These are phyloP conservation scores for Aspergillus nidulans DNA, from an alignment of 495 filamentous ascomycete species.

Conservation along the genomic window DNA sequence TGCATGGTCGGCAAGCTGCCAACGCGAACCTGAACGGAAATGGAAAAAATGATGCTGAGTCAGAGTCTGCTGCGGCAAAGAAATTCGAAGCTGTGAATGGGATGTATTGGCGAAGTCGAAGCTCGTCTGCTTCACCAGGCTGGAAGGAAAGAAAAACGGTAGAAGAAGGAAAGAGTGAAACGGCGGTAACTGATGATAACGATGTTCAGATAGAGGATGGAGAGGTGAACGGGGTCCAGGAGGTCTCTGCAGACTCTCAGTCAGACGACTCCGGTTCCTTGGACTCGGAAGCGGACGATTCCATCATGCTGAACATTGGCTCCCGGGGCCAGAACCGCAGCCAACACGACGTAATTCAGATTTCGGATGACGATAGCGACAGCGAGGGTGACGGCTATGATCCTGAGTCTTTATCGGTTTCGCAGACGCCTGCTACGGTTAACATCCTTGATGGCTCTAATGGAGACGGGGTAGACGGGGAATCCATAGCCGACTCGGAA, in stretches of 20 bases:
- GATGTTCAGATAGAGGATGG: slow-evolving; percentile 12
- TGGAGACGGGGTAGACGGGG: background rate
- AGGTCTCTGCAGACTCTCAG: slow-evolving; percentile 4
- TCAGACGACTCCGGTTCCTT: slow-evolving; percentile 34
- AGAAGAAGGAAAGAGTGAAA: background rate
- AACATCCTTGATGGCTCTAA: background rate
- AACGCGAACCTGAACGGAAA: background rate
- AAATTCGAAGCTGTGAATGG: slow-evolving; percentile 38
- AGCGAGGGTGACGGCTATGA: slow-evolving; percentile 21
- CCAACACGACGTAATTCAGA: slow-evolving; percentile 9
- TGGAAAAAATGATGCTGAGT: no score
- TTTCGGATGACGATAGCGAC: slow-evolving; percentile 1
- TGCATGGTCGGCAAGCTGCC: slow-evolving; percentile 22
- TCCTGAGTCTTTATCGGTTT: slow-evolving; percentile 18
- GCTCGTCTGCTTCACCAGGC: slow-evolving; percentile 29
- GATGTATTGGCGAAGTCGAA: slow-evolving; percentile 38
- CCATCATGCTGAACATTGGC: slow-evolving; percentile 41
- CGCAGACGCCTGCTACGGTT: background rate
- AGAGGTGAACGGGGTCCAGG: slow-evolving; percentile 17
- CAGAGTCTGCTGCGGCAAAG: slow-evolving; percentile 12
- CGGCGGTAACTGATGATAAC: slow-evolving; percentile 3
- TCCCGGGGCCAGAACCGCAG: slow-evolving; percentile 15
- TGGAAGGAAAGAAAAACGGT: background rate
- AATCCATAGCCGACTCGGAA: slow-evolving; percentile 22
- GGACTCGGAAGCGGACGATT: slow-evolving; percentile 39